Conservation (phyloP, 2,329 filamentous ascomycete genomes). For the Penicillium polonicum region DNA sequence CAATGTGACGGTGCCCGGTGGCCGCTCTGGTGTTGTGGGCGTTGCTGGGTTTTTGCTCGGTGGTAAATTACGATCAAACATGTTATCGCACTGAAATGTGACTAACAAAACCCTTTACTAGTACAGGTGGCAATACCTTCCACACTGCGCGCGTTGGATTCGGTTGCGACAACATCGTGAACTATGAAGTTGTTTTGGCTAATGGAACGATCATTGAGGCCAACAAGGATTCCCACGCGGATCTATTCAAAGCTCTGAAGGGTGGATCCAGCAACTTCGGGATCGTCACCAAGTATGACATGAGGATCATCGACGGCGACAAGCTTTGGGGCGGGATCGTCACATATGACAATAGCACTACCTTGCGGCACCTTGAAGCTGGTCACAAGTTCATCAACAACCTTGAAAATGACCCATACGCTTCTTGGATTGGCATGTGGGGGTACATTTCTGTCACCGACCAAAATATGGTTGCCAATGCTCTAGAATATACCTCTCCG, state of each 20-base stretch:
- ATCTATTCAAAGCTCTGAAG: slow-evolving; percentile 55
- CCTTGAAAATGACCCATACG: slow-evolving; percentile 21
- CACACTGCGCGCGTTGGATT: slow-evolving; percentile 50
- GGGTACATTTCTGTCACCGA: neutral
- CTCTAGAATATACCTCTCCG: slow-evolving; percentile 13
- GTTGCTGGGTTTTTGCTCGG: slow-evolving; percentile 26
- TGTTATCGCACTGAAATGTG: no score
- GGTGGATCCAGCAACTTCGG: slow-evolving; percentile 61
- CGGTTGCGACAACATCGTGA: slow-evolving; percentile 51
- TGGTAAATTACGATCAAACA: slow-evolving; percentile 7
- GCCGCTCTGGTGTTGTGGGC: slow-evolving; percentile 23
- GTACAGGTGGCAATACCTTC: slow-evolving; percentile 50
- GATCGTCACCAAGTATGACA: slow-evolving; percentile 30
- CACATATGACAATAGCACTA: slow-evolving; percentile 15
- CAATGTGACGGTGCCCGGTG: slow-evolving; percentile 21
- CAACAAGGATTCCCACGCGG: slow-evolving; percentile 43
- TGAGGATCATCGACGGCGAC: slow-evolving; percentile 17
- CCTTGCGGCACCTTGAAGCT: slow-evolving; percentile 19
- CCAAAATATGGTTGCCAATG: slow-evolving; percentile 2
- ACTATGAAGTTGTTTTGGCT: slow-evolving; percentile 55
- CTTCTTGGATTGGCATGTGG: slow-evolving; percentile 10
- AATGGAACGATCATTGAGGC: slow-evolving; percentile 51
- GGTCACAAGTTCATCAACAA: slow-evolving; percentile 22
- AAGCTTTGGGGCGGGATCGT: slow-evolving; percentile 28
- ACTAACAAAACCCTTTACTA: neutral